These are phyloP conservation scores for Melastoma malabathricum DNA, from an alignment of 345 rosid species.

Conservation along the genomic window DNA sequence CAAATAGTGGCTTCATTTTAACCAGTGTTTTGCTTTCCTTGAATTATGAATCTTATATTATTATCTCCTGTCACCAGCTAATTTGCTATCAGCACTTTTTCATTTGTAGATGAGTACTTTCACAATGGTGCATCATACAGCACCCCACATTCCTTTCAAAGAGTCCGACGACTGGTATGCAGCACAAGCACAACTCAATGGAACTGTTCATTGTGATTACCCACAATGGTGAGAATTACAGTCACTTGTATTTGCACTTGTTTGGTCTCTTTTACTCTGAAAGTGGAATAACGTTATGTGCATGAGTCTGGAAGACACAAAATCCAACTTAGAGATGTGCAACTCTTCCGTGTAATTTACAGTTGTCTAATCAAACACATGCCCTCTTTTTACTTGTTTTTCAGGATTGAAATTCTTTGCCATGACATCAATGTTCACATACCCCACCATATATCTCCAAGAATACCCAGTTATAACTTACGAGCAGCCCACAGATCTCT, in stretches of 20 bases:
- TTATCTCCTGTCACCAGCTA: not conserved
- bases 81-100: conserved; percentile 1
- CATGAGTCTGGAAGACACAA: too few species aligned
- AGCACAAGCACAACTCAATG: conserved; percentile 79
- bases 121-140: conserved; percentile 97
- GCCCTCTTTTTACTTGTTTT: not conserved
- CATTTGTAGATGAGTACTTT: conserved; percentile 81
- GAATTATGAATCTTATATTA: too few species aligned
- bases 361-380: too few species aligned
- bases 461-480: conserved; percentile 81
- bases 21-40: too few species aligned
- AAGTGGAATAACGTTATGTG: not conserved
- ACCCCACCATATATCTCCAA: conserved; percentile 66
- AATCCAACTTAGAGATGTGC: too few species aligned
- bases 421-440: conserved; percentile 79
- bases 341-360: too few species aligned
- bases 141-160: conserved; percentile 90
- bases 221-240: conserved; percentile 46
- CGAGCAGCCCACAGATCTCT: conserved; percentile 62
- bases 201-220: conserved; percentile 90
- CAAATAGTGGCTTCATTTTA: too few species aligned
- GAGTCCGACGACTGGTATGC: conserved; percentile 68
- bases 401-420: conserved; percentile 88
- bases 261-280: conserved; percentile 3
- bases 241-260: not conserved